These are phyloP conservation scores for Royoungia palumana DNA, from an alignment of 768 basidiomycete genomes.

Conservation along the genomic window DNA sequence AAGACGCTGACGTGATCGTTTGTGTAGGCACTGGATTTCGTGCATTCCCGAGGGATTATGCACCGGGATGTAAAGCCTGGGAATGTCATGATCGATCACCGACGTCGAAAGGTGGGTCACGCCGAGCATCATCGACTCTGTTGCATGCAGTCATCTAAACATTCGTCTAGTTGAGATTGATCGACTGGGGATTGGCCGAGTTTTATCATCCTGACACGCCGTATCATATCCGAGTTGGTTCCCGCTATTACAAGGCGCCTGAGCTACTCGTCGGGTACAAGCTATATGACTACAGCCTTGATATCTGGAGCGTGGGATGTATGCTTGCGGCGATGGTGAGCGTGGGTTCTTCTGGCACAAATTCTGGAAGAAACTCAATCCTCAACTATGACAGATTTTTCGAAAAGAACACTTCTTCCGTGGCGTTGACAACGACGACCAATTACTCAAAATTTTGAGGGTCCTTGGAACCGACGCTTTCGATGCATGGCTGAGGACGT, in stretches of 20 bases:
- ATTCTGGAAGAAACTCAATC: no score
- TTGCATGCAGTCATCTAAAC: no score
- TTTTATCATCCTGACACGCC: constrained; percentile 70
- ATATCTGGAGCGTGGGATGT: constrained; percentile 73
- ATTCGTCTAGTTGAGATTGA: constrained; percentile 45
- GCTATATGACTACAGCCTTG: constrained; percentile 67
- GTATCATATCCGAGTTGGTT: constrained; percentile 71
- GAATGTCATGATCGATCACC: constrained; percentile 74
- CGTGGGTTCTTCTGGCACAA: not conserved
- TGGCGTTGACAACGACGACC: constrained; percentile 71
- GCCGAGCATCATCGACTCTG: no score
- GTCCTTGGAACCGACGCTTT: constrained; percentile 67
- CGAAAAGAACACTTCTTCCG: constrained; percentile 74
- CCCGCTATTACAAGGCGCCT: constrained; percentile 71
- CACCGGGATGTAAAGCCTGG: constrained; percentile 66
- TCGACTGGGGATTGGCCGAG: constrained; percentile 77
- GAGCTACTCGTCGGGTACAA: constrained; percentile 71
- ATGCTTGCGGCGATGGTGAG: constrained; percentile 73
- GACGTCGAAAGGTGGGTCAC: constrained; percentile 49
- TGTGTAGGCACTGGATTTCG: constrained; percentile 57
- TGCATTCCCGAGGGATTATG: constrained; percentile 71
- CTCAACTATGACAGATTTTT: constrained; percentile 48
- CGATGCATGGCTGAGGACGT: constrained; percentile 55
- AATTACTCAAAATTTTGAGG: constrained; percentile 66
- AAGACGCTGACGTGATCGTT: not conserved